phyloP scores from a whole-genome alignment of 495 filamentous ascomycete species.

The Tuber borchii region DNA sequence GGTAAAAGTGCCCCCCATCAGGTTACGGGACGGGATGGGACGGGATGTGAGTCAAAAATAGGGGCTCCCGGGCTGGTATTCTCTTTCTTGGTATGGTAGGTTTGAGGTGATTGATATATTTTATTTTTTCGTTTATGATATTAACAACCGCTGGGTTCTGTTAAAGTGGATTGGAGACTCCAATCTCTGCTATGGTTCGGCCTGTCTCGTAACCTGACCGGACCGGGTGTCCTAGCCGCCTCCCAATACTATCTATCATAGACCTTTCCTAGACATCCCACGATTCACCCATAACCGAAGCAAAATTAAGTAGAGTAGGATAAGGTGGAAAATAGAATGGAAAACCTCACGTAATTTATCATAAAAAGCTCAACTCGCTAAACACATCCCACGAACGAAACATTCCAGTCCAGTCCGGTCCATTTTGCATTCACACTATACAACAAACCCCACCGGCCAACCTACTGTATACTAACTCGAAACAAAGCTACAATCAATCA shows the following conservation, averaged over 20 bases:
- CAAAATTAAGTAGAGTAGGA: background rate
- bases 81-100: no score
- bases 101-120: background rate
- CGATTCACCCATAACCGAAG: background rate
- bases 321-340: background rate
- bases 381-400: background rate
- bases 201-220: background rate
- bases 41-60: no score
- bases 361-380: background rate
- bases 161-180: background rate
- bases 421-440: background rate
- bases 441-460: background rate
- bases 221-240: background rate
- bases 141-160: background rate
- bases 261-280: background rate
- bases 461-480: background rate
- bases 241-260: background rate
- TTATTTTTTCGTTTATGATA: background rate
- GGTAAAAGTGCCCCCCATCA: no score
- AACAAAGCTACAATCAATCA: constrained; percentile 2
- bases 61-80: no score
- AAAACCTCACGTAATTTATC: background rate
- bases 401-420: background rate
- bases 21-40: no score
- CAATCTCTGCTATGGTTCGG: background rate